These are phyloP conservation scores for Aspergillus sp. DNA, from an alignment of 2,329 filamentous ascomycete species.

Conservation along the genomic window DNA sequence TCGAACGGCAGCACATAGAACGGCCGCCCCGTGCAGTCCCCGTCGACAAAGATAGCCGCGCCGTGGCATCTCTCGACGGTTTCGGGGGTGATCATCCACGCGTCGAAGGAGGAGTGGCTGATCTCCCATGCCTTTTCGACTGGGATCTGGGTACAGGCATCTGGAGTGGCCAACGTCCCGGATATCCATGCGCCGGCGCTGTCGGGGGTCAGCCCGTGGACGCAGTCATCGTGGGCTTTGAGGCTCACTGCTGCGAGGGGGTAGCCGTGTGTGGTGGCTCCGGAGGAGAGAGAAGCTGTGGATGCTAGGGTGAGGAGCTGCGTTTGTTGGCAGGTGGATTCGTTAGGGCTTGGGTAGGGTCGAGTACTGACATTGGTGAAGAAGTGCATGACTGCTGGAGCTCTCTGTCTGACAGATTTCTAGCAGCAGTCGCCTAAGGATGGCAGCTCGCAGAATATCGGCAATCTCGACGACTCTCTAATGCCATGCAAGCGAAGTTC, in stretches of 20 bases:
- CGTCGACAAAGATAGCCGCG: constrained; percentile 8
- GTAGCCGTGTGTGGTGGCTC: constrained; percentile 9
- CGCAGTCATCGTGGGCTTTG: constrained; percentile 8
- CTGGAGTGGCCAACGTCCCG: constrained; percentile 4
- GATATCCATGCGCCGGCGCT: constrained; percentile 1
- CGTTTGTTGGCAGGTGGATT: not conserved
- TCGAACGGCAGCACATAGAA: constrained; percentile 6
- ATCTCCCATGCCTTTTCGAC: constrained; percentile 10
- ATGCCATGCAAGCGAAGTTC: too few species aligned
- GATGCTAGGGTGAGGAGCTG: constrained; percentile 7
- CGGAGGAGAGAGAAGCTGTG: too few species aligned
- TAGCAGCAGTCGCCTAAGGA: too few species aligned
- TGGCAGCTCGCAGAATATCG: too few species aligned
- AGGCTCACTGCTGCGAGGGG: constrained; percentile 7
- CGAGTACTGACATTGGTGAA: not conserved
- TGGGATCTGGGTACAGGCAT: constrained; percentile 7
- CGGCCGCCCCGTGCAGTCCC: constrained; percentile 7
- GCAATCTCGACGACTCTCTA: too few species aligned
- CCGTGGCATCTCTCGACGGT: constrained; percentile 6
- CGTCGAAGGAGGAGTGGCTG: constrained; percentile 9
- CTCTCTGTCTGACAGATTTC: too few species aligned
- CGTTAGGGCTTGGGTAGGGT: not conserved
- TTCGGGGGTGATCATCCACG: constrained; percentile 6
- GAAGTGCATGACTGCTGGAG: not conserved
- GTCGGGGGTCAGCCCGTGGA: not conserved